phyloP scores from a whole-genome alignment of 2,329 filamentous ascomycete species.

The Nannizziopsis arthrosporioides region DNA sequence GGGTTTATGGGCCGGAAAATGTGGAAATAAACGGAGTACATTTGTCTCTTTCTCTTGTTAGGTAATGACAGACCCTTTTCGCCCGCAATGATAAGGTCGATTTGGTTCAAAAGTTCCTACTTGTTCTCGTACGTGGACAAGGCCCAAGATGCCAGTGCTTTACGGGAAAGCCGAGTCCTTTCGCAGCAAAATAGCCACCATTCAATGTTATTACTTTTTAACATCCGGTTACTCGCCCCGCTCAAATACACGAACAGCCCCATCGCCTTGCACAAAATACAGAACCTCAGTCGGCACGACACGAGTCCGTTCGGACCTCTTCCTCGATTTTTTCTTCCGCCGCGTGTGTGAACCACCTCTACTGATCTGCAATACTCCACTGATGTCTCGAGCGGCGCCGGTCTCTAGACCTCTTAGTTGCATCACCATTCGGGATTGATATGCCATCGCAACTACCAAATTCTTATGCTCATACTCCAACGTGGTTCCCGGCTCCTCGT shows the following conservation, averaged over 20 bases:
- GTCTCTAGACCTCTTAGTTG: slow-evolving; percentile 69
- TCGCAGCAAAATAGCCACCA: background rate
- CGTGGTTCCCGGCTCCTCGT: slow-evolving; percentile 43
- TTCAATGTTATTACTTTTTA: background rate
- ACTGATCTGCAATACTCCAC: slow-evolving; percentile 70
- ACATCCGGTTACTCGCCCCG: slow-evolving; percentile 47
- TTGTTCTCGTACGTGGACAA: background rate
- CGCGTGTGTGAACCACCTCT: slow-evolving; percentile 31
- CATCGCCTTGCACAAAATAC: slow-evolving; percentile 71
- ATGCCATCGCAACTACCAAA: slow-evolving; percentile 61
- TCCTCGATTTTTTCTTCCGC: too few species aligned
- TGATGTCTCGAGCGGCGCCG: slow-evolving; percentile 80
- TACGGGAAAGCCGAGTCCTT: too few species aligned
- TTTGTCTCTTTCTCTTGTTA: slow-evolving; percentile 7
- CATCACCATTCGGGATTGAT: slow-evolving; percentile 60
- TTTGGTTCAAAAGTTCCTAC: background rate
- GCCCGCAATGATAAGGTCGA: slow-evolving; percentile 8
- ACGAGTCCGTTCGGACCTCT: slow-evolving; percentile 12
- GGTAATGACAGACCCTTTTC: slow-evolving; percentile 7
- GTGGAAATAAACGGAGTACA: slow-evolving; percentile 8
- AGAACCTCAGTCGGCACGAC: slow-evolving; percentile 57
- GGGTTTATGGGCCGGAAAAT: slow-evolving; percentile 9
- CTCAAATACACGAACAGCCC: slow-evolving; percentile 71
- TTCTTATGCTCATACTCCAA: slow-evolving; percentile 60
- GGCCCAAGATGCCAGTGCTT: background rate